phyloP scores from a whole-genome alignment of 768 basidiomycete genomes.

The Termitomyces sp. region DNA sequence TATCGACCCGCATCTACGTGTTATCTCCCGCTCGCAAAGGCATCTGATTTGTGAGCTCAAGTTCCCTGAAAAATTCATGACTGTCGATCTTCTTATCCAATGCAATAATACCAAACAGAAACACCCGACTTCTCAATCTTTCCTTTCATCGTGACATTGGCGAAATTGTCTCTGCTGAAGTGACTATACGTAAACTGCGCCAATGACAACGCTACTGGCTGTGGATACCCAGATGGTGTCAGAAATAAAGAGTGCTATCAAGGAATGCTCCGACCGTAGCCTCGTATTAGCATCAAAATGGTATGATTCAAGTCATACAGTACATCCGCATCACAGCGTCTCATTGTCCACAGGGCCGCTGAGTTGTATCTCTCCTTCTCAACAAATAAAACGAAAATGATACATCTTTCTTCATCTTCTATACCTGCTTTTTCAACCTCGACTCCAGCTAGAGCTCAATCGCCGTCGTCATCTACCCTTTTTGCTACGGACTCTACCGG shows the following conservation, averaged over 20 bases:
- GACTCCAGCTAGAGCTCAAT: slow-evolving; percentile 46
- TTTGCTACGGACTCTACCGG: slow-evolving; percentile 31
- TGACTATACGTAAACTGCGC: not conserved
- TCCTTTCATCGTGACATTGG: not conserved
- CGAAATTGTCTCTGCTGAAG: not conserved
- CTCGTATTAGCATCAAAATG: slow-evolving; percentile 71
- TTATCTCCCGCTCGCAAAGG: too few relatives aligned
- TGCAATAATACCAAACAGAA: not conserved
- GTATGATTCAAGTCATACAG: slow-evolving; percentile 29
- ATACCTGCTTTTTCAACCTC: slow-evolving; percentile 48
- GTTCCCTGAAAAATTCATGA: not conserved
- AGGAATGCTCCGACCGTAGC: slow-evolving; percentile 71
- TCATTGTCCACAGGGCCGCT: slow-evolving; percentile 50
- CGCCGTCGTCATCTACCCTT: slow-evolving; percentile 30
- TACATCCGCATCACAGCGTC: not conserved
- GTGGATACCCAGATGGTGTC: slow-evolving; percentile 43
- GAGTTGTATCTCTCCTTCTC: slow-evolving; percentile 66
- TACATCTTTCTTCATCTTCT: slow-evolving; percentile 16
- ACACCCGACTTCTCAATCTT: not conserved
- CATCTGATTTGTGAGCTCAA: not conserved
- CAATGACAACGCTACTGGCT: slow-evolving; percentile 13
- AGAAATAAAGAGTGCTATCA: slow-evolving; percentile 55
- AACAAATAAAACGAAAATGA: slow-evolving; percentile 33
- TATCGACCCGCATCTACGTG: not conserved
- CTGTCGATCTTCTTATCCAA: not conserved